A percentile compares a stretch with the other conserved stretches of the same genome.
Evolutionary conservation across 2,329 filamentous ascomycete genomes (phyloP).

Genomic region (Hirsutella thompsonii): DNA sequence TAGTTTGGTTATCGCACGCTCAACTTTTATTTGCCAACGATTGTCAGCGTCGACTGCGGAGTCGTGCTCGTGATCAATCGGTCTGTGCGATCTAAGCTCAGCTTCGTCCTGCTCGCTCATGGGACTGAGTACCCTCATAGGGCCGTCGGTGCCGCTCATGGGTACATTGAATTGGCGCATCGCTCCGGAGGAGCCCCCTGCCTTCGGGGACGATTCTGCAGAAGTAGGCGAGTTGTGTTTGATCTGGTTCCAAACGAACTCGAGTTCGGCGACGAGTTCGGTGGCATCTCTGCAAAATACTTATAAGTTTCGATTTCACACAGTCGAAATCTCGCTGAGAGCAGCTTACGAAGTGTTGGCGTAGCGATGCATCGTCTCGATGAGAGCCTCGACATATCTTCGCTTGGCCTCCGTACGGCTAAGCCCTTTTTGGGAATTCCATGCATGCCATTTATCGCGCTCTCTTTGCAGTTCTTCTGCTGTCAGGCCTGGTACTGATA

Average conservation of each 20-base stretch:
- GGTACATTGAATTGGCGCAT: slow-evolving; percentile 33
- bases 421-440: slow-evolving; percentile 76
- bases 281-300: slow-evolving; percentile 50
- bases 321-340: not conserved
- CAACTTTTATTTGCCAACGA: slow-evolving; percentile 71
- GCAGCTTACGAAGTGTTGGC: slow-evolving; percentile 63
- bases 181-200: slow-evolving; percentile 17
- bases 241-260: slow-evolving; percentile 98
- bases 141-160: slow-evolving; percentile 34
- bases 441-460: slow-evolving; percentile 78
- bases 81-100: slow-evolving; percentile 38
- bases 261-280: slow-evolving; percentile 85
- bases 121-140: slow-evolving; percentile 64
- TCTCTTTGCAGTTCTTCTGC: slow-evolving; percentile 44
- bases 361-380: slow-evolving; percentile 94
- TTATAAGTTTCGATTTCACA: not conserved
- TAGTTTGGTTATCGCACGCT: slow-evolving; percentile 75
- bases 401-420: slow-evolving; percentile 87
- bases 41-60: slow-evolving; percentile 27
- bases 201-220: slow-evolving; percentile 41
- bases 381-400: slow-evolving; percentile 83
- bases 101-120: slow-evolving; percentile 74
- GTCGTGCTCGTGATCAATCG: slow-evolving; percentile 32
- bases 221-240: slow-evolving; percentile 68
- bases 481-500: slow-evolving; percentile 29